These are phyloP conservation scores for Candida vartiovaarae DNA, from an alignment of 805 yeast genomes.

Conservation along the genomic window DNA sequence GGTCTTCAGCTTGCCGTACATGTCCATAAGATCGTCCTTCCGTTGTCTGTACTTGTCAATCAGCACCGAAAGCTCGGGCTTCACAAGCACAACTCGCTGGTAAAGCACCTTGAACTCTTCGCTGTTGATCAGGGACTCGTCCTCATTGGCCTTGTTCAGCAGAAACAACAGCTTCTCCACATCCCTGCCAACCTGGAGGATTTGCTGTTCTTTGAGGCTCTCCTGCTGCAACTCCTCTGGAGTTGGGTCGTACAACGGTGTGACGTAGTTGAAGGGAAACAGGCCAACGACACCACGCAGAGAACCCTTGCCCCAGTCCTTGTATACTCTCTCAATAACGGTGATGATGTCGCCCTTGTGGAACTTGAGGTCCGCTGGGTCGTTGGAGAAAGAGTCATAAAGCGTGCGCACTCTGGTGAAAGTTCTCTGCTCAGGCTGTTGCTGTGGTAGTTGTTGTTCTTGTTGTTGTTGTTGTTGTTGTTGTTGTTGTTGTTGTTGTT, in stretches of 20 bases:
- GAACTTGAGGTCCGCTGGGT: slow-evolving; percentile 84
- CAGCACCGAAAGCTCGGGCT: slow-evolving; percentile 66
- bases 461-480: slow-evolving; percentile 13
- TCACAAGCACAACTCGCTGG: slow-evolving; percentile 62
- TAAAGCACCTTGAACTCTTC: slow-evolving; percentile 70
- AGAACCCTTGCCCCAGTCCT: slow-evolving; percentile 96
- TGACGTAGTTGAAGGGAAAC: slow-evolving; percentile 88
- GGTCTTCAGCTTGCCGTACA: slow-evolving; percentile 61
- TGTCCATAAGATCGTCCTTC: slow-evolving; percentile 66
- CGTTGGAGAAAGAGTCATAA: slow-evolving; percentile 71
- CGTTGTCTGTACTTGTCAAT: slow-evolving; percentile 74
- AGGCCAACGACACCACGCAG: slow-evolving; percentile 76
- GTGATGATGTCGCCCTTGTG: slow-evolving; percentile 81
- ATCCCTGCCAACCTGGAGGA: slow-evolving; percentile 49
- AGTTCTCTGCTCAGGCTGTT: slow-evolving; percentile 14
- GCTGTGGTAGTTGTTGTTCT: no score
- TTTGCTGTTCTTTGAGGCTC: slow-evolving; percentile 39
- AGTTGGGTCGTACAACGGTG: slow-evolving; percentile 63
- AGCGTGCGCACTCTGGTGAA: slow-evolving; percentile 73
- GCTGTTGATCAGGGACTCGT: slow-evolving; percentile 35
- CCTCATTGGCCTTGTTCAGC: slow-evolving; percentile 27
- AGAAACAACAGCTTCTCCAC: slow-evolving; percentile 65
- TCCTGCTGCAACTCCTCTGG: slow-evolving; percentile 51
- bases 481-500: slow-evolving; percentile 12
- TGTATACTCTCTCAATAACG: slow-evolving; percentile 79